Evolutionary conservation across 805 yeast genomes (phyloP), one percentile per base, ranked within the genome.

Genomic region (Ogataea naganishii): DNA sequence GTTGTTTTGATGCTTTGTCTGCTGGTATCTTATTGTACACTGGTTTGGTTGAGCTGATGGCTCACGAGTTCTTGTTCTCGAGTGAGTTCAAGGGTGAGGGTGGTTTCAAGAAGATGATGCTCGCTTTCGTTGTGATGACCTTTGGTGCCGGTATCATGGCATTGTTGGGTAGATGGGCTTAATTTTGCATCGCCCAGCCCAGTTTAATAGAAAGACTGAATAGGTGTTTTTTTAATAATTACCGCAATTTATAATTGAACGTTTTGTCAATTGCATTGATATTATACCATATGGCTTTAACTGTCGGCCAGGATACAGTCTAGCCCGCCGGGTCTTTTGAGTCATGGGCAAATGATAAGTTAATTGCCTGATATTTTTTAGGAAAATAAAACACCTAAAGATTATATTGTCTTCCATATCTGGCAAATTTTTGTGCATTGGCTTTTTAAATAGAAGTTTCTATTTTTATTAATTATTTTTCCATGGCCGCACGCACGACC

Each of bases 131-230:
- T 30, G 58, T 65, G 23, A 72, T 71, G 70, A 67, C 73, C 43
- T 43, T 58, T 29, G 88, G 88, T 40, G 77, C 81, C n/a, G 85
- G 80, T 9, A 45, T 78, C 21, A 81, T 81, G 89, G 85, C 88
- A 3, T 53, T 80, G 19, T 58, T 80, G 36, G 89, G 86, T 37
- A 75, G 68, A 47, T 79, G 86, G 83, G 83, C 82, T 14, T 75
- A 46, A 49, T 7, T 18, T 16, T 18, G 11, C 10, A 9, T 23
- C 9, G 9, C 9, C 15, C 26, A 19, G 15, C 6, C 12, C 14
- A n/a, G n/a, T 18, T 27, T 18, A n/a, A 27, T 13, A 9, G 19
- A n/a, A 9, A 26, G 10, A 6, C 14, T 14, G 17, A 18, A 26
- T 13, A 26, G n/a, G 15, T 7, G 7, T 14, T 16, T 4, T 11